Percentiles rank a stretch among this genome's conserved stretches.
These are phyloP conservation scores for Scedosporium aurantiacum DNA, from an alignment of 2,329 filamentous ascomycete species.

Conservation along the genomic window DNA sequence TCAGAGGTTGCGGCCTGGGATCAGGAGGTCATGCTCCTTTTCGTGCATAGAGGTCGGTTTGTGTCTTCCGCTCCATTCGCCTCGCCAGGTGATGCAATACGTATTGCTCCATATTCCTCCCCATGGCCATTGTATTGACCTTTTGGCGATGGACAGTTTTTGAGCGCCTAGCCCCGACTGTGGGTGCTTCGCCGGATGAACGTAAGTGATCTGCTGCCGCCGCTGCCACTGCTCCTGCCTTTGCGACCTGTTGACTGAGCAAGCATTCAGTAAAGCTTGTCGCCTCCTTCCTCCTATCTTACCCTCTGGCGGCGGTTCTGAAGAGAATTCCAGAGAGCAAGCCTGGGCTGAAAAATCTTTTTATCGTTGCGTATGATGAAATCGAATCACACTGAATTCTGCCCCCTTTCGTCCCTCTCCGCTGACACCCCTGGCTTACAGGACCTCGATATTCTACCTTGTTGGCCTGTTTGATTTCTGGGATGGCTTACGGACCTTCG, in stretches of 20 bases:
- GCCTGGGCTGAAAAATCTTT: constrained; percentile 77
- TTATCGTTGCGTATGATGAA: constrained; percentile 60
- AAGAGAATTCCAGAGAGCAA: constrained; percentile 82
- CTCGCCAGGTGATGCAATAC: no score
- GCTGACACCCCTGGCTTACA: constrained; percentile 20
- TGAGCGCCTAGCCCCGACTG: constrained; percentile 24
- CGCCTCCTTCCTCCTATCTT: constrained; percentile 80
- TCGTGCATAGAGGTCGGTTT: constrained; percentile 3
- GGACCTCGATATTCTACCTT: constrained; percentile 78
- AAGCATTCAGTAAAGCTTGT: constrained; percentile 74
- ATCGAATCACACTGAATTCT: constrained; percentile 2
- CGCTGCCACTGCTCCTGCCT: no score
- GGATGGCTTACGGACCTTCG: constrained; percentile 67
- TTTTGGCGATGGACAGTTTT: constrained; percentile 24
- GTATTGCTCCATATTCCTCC: no score
- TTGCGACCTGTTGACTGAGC: not conserved
- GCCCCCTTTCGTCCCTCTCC: not conserved
- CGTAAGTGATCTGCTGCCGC: constrained; percentile 21
- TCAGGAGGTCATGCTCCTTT: not conserved
- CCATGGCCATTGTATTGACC: not conserved
- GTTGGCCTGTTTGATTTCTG: constrained; percentile 90
- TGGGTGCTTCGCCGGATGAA: constrained; percentile 36
- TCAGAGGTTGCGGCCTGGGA: not conserved
- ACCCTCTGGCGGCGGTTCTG: constrained; percentile 75
- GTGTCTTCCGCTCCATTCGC: not conserved